A percentile compares a stretch with the other conserved stretches of the same genome.
phyloP scores from a whole-genome alignment of 768 basidiomycete genomes.

The Tricholoma sp. region DNA sequence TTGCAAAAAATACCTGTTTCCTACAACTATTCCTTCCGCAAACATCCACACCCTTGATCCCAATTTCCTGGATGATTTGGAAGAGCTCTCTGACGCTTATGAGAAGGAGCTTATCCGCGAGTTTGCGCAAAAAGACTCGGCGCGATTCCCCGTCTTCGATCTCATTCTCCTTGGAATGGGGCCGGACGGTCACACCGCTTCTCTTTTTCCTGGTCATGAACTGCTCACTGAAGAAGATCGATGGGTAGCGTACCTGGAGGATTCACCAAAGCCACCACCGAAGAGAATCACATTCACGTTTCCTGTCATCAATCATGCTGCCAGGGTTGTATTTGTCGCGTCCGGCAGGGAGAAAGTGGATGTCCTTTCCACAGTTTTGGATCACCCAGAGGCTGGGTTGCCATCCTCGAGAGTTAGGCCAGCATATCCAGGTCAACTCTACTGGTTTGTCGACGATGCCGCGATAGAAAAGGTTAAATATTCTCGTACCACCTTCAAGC shows the following conservation, averaged over 20 bases:
- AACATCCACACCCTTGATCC: slow-evolving; percentile 86
- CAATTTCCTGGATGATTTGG: slow-evolving; percentile 59
- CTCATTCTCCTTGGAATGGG: slow-evolving; percentile 96
- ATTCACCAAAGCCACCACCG: slow-evolving; percentile 91
- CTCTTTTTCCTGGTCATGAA: slow-evolving; percentile 91
- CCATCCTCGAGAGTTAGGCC: slow-evolving; percentile 83
- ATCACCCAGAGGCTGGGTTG: slow-evolving; percentile 71
- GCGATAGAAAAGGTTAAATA: slow-evolving; percentile 64
- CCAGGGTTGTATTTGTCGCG: slow-evolving; percentile 85
- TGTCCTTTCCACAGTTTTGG: slow-evolving; percentile 66
- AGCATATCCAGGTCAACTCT: slow-evolving; percentile 74
- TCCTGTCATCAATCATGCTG: slow-evolving; percentile 87
- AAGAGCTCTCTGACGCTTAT: slow-evolving; percentile 77
- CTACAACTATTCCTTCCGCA: slow-evolving; percentile 64
- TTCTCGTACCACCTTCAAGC: slow-evolving; percentile 50
- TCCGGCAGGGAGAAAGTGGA: slow-evolving; percentile 80
- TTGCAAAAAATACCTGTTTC: slow-evolving; percentile 69
- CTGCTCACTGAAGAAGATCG: slow-evolving; percentile 82
- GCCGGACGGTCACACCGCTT: slow-evolving; percentile 97
- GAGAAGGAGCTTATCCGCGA: slow-evolving; percentile 81
- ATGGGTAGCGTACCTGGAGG: slow-evolving; percentile 92
- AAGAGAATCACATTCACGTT: slow-evolving; percentile 89
- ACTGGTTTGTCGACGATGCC: slow-evolving; percentile 92
- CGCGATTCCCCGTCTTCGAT: slow-evolving; percentile 96
- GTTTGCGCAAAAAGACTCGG: slow-evolving; percentile 90